Evolutionary conservation across 176 grass and related monocot species (phyloP), one percentile per base, ranked within the genome.

Genomic region (Calamus simplicifolius): DNA sequence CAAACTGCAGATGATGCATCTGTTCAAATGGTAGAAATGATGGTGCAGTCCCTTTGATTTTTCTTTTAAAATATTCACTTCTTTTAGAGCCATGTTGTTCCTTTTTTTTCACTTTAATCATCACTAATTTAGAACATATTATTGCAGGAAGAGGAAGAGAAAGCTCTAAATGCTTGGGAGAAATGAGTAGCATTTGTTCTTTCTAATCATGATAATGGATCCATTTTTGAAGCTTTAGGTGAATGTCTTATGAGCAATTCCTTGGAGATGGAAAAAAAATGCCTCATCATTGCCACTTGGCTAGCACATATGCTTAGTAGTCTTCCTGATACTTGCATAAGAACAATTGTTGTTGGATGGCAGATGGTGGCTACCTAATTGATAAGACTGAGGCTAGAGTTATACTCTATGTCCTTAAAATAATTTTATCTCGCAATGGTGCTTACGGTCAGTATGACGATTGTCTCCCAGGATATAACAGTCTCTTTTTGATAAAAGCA

Each of bases 141-240:
- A 6, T 38, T 23, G 52, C 12, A 55, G 52, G 52, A 55, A 55
- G 18, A 5, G 18, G 52, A 55, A 55, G 52, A 55, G 52, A 55
- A 55, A 55, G 18, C 52, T 55, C 8, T 21, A 10, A 55, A 21
- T 10, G 21, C n/a, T 55, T 55, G 52, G 52, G 52, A 55, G 52
- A 55, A 21, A 55, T 5, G 52, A 23, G 18, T 55, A 55, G 52
- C 52, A 55, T 55, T 55, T 55, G 52, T 55, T 55, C 52, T 55
- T 55, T 55, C 18, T 55, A 21, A 55, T 55, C 52, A 55, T 12
- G 52, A 55, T 21, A 23, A 55, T 55, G 52, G 52, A 55, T n/a
- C 21, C n/a, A 55, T 55, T 55, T n/a, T 55, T 55, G 8, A 55
- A 21, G 52, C 52, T 8, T 10, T 55, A 23, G 52, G 21, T 19